Evolutionary conservation across 1,139 yeast genomes (phyloP).

Genomic region (Ashbya aceris): DNA sequence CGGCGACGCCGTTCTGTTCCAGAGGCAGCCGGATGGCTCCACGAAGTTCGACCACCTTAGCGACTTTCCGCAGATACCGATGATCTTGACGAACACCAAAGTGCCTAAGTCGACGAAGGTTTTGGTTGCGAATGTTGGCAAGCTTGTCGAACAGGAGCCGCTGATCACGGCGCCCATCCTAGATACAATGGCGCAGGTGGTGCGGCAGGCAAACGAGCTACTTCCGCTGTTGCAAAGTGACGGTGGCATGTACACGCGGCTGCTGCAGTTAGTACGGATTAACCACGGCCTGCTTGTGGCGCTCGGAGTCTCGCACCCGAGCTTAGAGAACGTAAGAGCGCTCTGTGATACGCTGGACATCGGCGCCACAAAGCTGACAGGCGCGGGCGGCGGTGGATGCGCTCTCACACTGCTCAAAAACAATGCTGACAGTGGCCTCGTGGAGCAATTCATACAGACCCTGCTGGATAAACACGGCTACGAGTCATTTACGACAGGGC

Average conservation of each 20-base stretch:
- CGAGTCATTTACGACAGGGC: slow-evolving; percentile 69
- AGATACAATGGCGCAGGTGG: slow-evolving; percentile 60
- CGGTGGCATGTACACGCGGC: slow-evolving; percentile 27
- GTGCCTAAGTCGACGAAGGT: slow-evolving; percentile 83
- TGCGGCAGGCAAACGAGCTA: slow-evolving; percentile 45
- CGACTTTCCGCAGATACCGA: slow-evolving; percentile 61
- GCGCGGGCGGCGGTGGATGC: slow-evolving; percentile 99
- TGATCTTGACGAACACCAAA: slow-evolving; percentile 74
- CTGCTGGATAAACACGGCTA: slow-evolving; percentile 44
- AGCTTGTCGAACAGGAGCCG: slow-evolving; percentile 44
- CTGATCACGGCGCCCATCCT: slow-evolving; percentile 48
- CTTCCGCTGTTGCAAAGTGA: slow-evolving; percentile 31
- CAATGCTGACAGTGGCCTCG: slow-evolving; percentile 34
- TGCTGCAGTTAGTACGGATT: slow-evolving; percentile 62
- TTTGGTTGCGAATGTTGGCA: slow-evolving; percentile 69
- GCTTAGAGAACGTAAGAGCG: slow-evolving; percentile 61
- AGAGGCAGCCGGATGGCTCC: slow-evolving; percentile 35
- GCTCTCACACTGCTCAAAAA: slow-evolving; percentile 75
- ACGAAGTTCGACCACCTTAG: slow-evolving; percentile 20
- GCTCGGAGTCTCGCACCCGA: slow-evolving; percentile 87
- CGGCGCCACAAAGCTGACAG: slow-evolving; percentile 91
- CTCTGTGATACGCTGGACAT: slow-evolving; percentile 51
- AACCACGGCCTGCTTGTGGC: slow-evolving; percentile 86
- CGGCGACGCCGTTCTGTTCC: slow-evolving; percentile 93
- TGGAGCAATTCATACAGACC: slow-evolving; percentile 28